Evolutionary conservation across 2,329 filamentous ascomycete species (phyloP).

Genomic region (Graphilbum sp.): DNA sequence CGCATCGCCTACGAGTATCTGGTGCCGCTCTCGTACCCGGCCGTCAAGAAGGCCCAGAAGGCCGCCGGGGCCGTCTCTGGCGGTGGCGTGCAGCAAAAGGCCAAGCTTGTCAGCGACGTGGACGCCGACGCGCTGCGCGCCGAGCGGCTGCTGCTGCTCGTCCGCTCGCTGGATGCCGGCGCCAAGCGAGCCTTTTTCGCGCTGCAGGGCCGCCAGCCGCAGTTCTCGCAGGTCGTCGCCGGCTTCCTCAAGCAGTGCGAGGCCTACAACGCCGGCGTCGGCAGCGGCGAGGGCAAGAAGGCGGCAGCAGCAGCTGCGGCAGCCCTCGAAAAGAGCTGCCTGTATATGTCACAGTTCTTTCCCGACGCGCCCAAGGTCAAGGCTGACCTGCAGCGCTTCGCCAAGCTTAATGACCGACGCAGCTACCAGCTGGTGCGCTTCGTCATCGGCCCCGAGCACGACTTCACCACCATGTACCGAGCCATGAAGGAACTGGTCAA

Average conservation of each 20-base stretch:
- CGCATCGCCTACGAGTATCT: slow-evolving; percentile 74
- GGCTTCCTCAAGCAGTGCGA: slow-evolving; percentile 76
- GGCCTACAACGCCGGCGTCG: slow-evolving; percentile 73
- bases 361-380: slow-evolving; percentile 59
- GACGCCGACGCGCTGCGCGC: slow-evolving; percentile 65
- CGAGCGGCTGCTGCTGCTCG: slow-evolving; percentile 67
- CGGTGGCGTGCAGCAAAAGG: no score
- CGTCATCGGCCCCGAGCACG: slow-evolving; percentile 67
- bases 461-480: slow-evolving; percentile 81
- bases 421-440: slow-evolving; percentile 82
- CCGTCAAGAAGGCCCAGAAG: slow-evolving; percentile 32
- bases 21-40: slow-evolving; percentile 76
- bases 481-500: slow-evolving; percentile 83
- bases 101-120: slow-evolving; percentile 17
- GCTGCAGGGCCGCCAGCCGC: slow-evolving; percentile 62
- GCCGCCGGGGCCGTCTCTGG: slow-evolving; percentile 19
- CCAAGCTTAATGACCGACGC: slow-evolving; percentile 77
- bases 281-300: slow-evolving; percentile 49
- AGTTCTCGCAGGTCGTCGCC: slow-evolving; percentile 55
- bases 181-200: slow-evolving; percentile 81
- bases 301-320: slow-evolving; percentile 53
- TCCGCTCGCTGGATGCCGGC: slow-evolving; percentile 59
- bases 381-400: slow-evolving; percentile 75
- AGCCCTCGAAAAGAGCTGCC: slow-evolving; percentile 55
- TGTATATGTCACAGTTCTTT: slow-evolving; percentile 56